A percentile compares a stretch with the other conserved stretches of the same genome.
Evolutionary conservation across 305 asterid species (phyloP).

Genomic region (Fraxinus floribunda): DNA sequence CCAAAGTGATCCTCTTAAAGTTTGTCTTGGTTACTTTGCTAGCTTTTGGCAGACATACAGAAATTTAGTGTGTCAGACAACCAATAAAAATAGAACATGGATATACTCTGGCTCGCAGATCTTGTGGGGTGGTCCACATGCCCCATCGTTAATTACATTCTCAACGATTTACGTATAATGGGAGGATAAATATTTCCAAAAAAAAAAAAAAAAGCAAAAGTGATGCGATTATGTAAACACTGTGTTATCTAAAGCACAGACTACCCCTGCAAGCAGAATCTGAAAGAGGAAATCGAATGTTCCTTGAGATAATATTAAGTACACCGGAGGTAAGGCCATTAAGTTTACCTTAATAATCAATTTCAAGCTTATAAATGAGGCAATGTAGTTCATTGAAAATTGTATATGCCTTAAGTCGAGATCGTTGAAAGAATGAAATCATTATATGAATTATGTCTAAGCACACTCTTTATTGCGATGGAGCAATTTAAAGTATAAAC

Average conservation of each 20-base stretch:
- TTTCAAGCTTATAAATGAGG: slow-evolving; percentile 9
- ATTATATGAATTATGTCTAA: not conserved
- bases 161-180: slow-evolving; percentile 13
- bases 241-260: not conserved
- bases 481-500: not conserved
- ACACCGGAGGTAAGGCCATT: slow-evolving; percentile 4
- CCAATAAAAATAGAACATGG: not conserved
- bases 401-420: not conserved
- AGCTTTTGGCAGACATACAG: not conserved
- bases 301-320: not conserved
- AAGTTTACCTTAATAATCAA: not conserved
- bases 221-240: not conserved
- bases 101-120: not conserved
- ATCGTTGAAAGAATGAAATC: not conserved
- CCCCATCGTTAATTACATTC: not conserved
- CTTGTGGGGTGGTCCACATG: not conserved
- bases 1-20: slow-evolving; percentile 1
- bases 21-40: not conserved
- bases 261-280: not conserved
- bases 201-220: not conserved
- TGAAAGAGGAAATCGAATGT: not conserved
- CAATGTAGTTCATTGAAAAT: not conserved
- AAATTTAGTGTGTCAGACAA: not conserved
- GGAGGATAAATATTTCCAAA: not conserved
- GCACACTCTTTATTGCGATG: not conserved